Evolutionary conservation across 495 filamentous ascomycete species (phyloP), one percentile per base, ranked within the genome.

Genomic region (Cenococcum geophilum): DNA sequence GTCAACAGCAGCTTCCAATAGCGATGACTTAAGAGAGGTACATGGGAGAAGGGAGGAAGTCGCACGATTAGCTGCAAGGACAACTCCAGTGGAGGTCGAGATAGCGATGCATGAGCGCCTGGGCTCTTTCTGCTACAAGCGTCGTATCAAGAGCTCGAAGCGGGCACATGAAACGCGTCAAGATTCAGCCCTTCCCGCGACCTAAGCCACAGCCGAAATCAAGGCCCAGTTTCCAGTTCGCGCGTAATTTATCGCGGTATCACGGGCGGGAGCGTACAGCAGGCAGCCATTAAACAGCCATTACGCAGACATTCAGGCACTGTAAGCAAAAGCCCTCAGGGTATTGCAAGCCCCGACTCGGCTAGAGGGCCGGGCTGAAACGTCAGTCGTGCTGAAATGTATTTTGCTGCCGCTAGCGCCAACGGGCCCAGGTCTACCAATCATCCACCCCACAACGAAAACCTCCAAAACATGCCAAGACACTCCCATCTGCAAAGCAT

Each of bases 1-100:
- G 61, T 68, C 55, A 64, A 57, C 58, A 68, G 65, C 61, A 62
- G 65, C 58, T 68, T 55, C 65, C 65, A 68, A 68, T 68, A 43
- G 47, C 57, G 20, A 54, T 36, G 52, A 55, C 40, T 67, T 63
- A 67, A 59, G 49, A 48, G 50, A 67, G 57, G 34, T 21, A 67
- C 61, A 63, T 60, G 65, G 58, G 61, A 50, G 52, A 62, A 45
- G 59, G 45, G 49, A 57, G 37, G 23, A 22, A 49, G 65, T 59
- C 59, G 65, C 65, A 68, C 61, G 54, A 67, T 47, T 51, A 45
- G 18, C 62, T 64, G 65, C 61, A 64, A 61, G 62, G 58, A 68
- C 58, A 55, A 53, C 14, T 55, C 57, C 61, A 56, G 25, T 57
- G 58, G 58, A 47, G 56, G 54, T 68, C 49, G 49, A 37, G 52